phyloP scores from a whole-genome alignment of 805 yeast genomes.

The Isabelozyma gotoi region DNA sequence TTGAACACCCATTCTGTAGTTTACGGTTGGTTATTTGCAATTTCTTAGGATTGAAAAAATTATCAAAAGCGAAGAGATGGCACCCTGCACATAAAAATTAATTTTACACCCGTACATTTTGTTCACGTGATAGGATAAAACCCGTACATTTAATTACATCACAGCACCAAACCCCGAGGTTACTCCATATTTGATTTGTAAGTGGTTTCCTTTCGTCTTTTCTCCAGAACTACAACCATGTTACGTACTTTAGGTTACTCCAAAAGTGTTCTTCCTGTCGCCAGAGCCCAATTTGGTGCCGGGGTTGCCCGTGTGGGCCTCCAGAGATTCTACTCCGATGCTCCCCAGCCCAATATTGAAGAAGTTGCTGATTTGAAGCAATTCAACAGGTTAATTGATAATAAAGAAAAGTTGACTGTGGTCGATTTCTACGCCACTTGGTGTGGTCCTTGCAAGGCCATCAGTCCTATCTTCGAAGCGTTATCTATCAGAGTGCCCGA shows the following conservation, averaged over 20 bases:
- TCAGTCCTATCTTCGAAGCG: conserved; percentile 36
- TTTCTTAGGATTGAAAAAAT: background rate
- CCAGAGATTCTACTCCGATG: conserved; percentile 4
- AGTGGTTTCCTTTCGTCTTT: background rate
- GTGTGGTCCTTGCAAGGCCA: conserved; percentile 47
- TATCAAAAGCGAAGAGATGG: background rate
- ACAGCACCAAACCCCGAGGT: too few relatives aligned
- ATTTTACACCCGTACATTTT: background rate
- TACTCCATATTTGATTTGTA: background rate
- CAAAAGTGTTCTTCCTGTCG: background rate
- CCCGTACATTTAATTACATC: too few relatives aligned
- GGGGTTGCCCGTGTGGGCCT: background rate
- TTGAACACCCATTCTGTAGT: conserved; percentile 15
- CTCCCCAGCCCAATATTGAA: conserved; percentile 15
- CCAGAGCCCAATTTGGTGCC: background rate
- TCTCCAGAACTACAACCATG: background rate
- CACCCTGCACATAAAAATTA: background rate
- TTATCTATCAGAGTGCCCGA: conserved; percentile 38
- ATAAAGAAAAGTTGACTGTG: conserved; percentile 26
- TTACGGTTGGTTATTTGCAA: conserved; percentile 1
- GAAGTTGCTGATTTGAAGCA: conserved; percentile 28
- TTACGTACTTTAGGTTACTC: background rate
- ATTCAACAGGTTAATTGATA: conserved; percentile 21
- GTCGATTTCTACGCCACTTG: conserved; percentile 45
- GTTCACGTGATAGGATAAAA: too few relatives aligned